Evolutionary conservation across 129 eudicot species (phyloP).

Genomic region (Ambrosia artemisiifolia): DNA sequence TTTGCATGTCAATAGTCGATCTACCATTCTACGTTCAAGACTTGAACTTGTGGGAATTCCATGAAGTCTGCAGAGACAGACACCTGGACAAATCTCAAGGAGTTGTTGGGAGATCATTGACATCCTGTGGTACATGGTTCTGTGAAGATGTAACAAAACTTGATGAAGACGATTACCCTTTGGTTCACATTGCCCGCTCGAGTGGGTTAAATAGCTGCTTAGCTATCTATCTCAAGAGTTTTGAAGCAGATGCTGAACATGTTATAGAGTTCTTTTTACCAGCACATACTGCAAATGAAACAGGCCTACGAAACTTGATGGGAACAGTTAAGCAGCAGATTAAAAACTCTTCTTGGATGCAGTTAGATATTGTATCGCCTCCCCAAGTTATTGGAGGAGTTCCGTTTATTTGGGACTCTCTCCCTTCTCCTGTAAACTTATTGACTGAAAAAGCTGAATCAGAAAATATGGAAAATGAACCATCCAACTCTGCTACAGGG

Average conservation of each 20-base stretch:
- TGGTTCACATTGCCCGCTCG: neutral
- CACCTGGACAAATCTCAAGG: conserved; percentile 8
- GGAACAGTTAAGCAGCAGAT: neutral
- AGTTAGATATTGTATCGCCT: neutral
- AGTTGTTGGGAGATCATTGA: conserved; percentile 6
- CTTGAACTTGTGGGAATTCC: conserved; percentile 12
- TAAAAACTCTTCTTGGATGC: neutral
- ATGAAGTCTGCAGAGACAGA: conserved; percentile 2
- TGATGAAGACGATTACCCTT: conserved; percentile 11
- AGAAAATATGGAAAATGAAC: neutral
- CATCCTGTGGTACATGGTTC: conserved; percentile 6
- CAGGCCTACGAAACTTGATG: neutral
- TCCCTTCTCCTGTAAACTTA: neutral
- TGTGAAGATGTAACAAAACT: conserved; percentile 12
- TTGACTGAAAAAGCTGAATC: conserved; percentile 2
- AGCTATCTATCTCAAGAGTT: neutral
- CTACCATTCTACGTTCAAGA: conserved; percentile 11
- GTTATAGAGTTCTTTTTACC: conserved; percentile 13
- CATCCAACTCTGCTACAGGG: neutral
- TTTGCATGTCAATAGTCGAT: conserved; percentile 1
- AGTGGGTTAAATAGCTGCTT: neutral
- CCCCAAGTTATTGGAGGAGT: neutral
- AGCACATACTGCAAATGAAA: neutral
- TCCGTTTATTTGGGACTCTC: neutral
- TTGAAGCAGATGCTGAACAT: neutral